phyloP scores from a whole-genome alignment of 2,329 filamentous ascomycete species.

The Myriosclerotinia curreyana region DNA sequence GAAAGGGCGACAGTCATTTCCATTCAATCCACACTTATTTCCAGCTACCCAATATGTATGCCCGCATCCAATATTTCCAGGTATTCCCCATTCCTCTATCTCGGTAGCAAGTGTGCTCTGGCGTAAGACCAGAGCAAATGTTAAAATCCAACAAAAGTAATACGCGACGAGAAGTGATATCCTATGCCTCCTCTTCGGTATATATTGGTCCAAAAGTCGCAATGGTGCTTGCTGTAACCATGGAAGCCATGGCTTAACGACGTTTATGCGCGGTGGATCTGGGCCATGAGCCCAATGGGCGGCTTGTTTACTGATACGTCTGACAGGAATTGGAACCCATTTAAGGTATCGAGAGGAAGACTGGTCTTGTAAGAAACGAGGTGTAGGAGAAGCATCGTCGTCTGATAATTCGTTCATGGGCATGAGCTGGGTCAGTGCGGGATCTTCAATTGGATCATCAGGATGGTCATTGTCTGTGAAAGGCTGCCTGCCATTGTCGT shows the following conservation, averaged over 20 bases:
- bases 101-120: slow-evolving; percentile 57
- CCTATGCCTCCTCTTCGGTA: slow-evolving; percentile 59
- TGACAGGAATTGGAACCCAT: slow-evolving; percentile 58
- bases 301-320: slow-evolving; percentile 45
- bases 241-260: slow-evolving; percentile 61
- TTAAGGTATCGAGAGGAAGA: slow-evolving; percentile 46
- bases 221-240: slow-evolving; percentile 65
- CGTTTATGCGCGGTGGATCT: slow-evolving; percentile 48
- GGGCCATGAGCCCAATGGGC: slow-evolving; percentile 56
- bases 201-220: slow-evolving; percentile 57
- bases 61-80: slow-evolving; percentile 63
- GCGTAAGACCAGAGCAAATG: slow-evolving; percentile 67
- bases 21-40: slow-evolving; percentile 72
- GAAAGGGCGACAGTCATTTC: slow-evolving; percentile 73
- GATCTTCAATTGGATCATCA: slow-evolving; percentile 37
- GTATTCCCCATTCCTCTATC: slow-evolving; percentile 65
- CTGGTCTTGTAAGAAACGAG: slow-evolving; percentile 59
- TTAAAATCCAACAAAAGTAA: slow-evolving; percentile 64
- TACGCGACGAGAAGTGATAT: slow-evolving; percentile 57
- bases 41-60: slow-evolving; percentile 67
- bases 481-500: slow-evolving; percentile 29
- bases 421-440: slow-evolving; percentile 29
- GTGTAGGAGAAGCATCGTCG: slow-evolving; percentile 48
- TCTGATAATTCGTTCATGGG: slow-evolving; percentile 47
- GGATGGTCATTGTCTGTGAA: slow-evolving; percentile 32